Conservation (phyloP, 768 basidiomycete genomes). For the Podaxis sp. region DNA sequence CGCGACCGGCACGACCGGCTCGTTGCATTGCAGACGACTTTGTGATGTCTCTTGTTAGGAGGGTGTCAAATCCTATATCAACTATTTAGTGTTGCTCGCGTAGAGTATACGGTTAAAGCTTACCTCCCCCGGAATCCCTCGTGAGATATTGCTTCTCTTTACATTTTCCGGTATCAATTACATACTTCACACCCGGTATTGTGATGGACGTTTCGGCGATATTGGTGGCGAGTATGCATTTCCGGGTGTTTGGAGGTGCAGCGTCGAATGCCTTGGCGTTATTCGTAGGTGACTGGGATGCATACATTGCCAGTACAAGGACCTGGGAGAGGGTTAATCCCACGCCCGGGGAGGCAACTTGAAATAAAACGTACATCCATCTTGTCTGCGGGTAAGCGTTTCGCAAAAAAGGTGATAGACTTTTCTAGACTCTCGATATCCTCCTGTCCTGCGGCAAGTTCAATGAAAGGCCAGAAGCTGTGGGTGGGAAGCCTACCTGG, state of each 20-base stretch:
- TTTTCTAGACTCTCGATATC: conserved; percentile 90
- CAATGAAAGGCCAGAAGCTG: not conserved
- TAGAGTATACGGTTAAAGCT: not conserved
- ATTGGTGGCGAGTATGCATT: conserved; percentile 95
- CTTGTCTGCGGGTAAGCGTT: conserved; percentile 63
- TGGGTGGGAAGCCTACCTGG: conserved; percentile 51
- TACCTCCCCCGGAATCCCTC: conserved; percentile 67
- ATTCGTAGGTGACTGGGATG: conserved; percentile 74
- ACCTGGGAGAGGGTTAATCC: conserved; percentile 45
- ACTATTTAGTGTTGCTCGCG: not conserved
- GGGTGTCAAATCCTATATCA: conserved; percentile 77
- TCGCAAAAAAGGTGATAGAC: conserved; percentile 67
- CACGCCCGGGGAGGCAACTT: not conserved
- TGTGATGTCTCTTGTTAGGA: conserved; percentile 80
- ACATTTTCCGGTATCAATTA: conserved; percentile 94
- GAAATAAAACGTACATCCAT: conserved; percentile 37
- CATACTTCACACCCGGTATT: conserved; percentile 92
- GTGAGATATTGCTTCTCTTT: conserved; percentile 92
- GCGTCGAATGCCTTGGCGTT: conserved; percentile 78
- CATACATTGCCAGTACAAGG: conserved; percentile 78
- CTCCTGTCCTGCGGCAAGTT: conserved; percentile 73
- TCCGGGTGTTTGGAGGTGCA: conserved; percentile 67
- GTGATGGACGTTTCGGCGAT: conserved; percentile 98
- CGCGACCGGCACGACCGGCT: conserved; percentile 95
- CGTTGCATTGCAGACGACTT: conserved; percentile 91